These are phyloP conservation scores for Solanum virginianum DNA, from an alignment of 257 asterid species.

Conservation along the genomic window DNA sequence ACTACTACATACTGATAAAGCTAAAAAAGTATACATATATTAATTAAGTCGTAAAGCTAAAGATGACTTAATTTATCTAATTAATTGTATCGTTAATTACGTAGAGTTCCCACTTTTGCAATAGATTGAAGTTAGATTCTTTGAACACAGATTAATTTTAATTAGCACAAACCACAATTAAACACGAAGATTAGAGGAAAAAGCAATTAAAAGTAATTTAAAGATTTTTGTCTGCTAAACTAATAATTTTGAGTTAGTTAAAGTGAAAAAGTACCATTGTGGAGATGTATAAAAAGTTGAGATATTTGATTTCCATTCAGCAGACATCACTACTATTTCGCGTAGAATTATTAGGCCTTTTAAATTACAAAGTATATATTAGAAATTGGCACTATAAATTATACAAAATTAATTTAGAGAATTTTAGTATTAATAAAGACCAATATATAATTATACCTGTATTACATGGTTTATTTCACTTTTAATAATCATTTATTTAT, in stretches of 20 bases:
- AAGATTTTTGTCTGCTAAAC: neutral
- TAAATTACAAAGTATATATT: neutral
- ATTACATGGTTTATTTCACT: too few relatives aligned
- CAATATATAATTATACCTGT: neutral
- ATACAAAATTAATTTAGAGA: neutral
- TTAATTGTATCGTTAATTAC: neutral
- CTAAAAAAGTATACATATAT: neutral
- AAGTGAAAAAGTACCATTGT: neutral
- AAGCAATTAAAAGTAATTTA: neutral
- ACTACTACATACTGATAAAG: neutral
- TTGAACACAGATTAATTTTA: neutral
- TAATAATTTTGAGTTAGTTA: neutral
- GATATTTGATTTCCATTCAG: neutral
- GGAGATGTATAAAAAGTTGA: neutral
- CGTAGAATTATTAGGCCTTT: neutral
- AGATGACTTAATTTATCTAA: neutral
- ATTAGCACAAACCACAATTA: neutral
- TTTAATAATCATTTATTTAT: too few relatives aligned
- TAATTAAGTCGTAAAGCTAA: neutral
- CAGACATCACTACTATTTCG: neutral
- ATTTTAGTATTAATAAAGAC: neutral
- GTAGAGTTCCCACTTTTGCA: neutral
- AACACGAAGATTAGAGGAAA: neutral
- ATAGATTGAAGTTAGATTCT: neutral
- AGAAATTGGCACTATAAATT: neutral